These are phyloP conservation scores for Penicillium angulare DNA, from an alignment of 495 filamentous ascomycete species.

Conservation along the genomic window DNA sequence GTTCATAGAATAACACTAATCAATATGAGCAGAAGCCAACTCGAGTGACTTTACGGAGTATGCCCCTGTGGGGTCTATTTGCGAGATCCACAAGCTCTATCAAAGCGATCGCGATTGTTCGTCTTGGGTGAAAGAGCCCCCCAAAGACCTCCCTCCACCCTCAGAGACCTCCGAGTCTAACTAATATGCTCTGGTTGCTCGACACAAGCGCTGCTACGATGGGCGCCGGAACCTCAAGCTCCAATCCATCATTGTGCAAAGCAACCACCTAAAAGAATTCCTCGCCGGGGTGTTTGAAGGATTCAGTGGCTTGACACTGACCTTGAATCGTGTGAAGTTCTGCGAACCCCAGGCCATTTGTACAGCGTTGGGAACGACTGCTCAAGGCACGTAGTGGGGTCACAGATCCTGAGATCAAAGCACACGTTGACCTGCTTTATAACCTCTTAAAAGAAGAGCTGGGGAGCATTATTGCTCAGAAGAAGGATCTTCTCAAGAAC, in stretches of 20 bases:
- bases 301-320: constrained; percentile 60
- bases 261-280: constrained; percentile 55
- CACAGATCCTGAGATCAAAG: constrained; percentile 36
- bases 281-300: constrained; percentile 54
- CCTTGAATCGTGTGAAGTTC: constrained; percentile 57
- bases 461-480: constrained; percentile 41
- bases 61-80: neutral
- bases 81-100: neutral
- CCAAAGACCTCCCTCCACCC: constrained; percentile 41
- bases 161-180: constrained; percentile 48
- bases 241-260: constrained; percentile 61
- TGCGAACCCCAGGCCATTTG: constrained; percentile 57
- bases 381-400: constrained; percentile 43
- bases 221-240: constrained; percentile 55
- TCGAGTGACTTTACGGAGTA: neutral
- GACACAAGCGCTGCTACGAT: constrained; percentile 52
- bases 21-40: too few relatives aligned
- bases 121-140: constrained; percentile 30
- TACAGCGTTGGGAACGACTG: constrained; percentile 62
- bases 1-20: too few relatives aligned
- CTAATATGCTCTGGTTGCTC: constrained; percentile 49
- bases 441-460: neutral
- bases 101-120: constrained; percentile 21
- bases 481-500: constrained; percentile 52
- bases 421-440: neutral